Evolutionary conservation across 1,284 basidiomycete genomes (phyloP), one percentile per base, ranked within the genome.

Genomic region (Testicularia cyperi): DNA sequence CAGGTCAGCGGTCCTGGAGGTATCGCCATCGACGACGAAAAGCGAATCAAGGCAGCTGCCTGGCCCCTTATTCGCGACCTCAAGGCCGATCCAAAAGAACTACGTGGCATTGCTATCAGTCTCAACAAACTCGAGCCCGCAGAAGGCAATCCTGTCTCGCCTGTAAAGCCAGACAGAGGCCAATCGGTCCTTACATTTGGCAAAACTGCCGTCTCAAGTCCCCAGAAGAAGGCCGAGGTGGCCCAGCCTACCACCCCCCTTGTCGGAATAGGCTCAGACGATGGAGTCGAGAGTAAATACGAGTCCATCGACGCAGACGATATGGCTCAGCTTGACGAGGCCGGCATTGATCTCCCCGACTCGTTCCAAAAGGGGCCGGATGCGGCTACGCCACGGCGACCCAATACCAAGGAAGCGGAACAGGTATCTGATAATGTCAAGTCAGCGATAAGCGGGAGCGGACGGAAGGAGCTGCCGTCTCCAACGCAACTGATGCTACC

Each of bases 31-130:
- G 86, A 85, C 70, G 86, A 94, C 58, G 79, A 82, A 1, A 80
- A 78, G 29, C 77, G 85, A 32, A 87, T 98, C 36, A 87, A 84
- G 0, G 81, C 84, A n/a, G 85, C 87, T 44, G 87, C 88, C 1
- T 88, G 88, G 83, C 82, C 83, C 52, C 77, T 97, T 10, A 80
- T 95, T 9, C 80, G 83, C 46, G 81, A 83, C 1, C 85, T 92
- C 75, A 80, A 81, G 29, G 86, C 92, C 31, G 87, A 91, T 56
- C 84, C 91, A 0, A 83, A 81, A 53, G 94, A 98, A 65, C 79
- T 98, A 14, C 83, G 95, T n/a, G 94, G 94, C 0, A 83, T 98
- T 40, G 90, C 89, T 0, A 87, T 98, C 19, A 90, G 91, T 70
- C 83, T 96, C n/a, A 86, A 88, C 68, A 95, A 92, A 75, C 81